Evolutionary conservation across 257 asterid species (phyloP).

Genomic region (Solanum dulcamara): DNA sequence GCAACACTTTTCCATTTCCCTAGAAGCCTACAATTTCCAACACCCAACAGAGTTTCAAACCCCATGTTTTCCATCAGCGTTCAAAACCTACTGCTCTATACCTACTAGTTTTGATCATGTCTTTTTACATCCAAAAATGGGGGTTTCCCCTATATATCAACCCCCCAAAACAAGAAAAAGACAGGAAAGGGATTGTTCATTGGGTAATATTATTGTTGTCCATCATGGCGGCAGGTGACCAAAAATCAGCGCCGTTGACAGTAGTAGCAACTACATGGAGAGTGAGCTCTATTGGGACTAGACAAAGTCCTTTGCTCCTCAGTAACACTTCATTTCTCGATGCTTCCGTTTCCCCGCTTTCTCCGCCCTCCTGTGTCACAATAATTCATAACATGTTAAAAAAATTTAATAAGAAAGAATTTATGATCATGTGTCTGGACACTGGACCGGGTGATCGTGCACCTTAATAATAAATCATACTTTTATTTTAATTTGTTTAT

Average conservation of each 20-base stretch:
- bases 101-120: not conserved
- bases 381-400: not conserved
- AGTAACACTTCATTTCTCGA: conserved; percentile 17
- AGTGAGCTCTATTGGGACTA: conserved; percentile 57
- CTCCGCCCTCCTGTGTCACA: conserved; percentile 27
- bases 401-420: too few relatives aligned
- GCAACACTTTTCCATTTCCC: not conserved
- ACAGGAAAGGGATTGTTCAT: not conserved
- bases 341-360: conserved; percentile 4
- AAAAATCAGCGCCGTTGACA: conserved; percentile 74
- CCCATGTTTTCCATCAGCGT: not conserved
- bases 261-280: conserved; percentile 40
- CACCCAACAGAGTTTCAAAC: not conserved
- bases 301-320: conserved; percentile 72
- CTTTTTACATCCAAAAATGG: not conserved
- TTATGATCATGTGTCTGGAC: too few relatives aligned
- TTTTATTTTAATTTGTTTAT: too few relatives aligned
- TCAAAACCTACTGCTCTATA: not conserved
- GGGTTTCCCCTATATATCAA: not conserved
- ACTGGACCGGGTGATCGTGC: not conserved
- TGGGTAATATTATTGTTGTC: conserved; percentile 11
- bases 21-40: not conserved
- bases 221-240: conserved; percentile 55
- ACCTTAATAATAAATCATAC: not conserved
- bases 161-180: not conserved